Base-by-base conservation (phyloP, 805 yeast genomes). In the Cyberlindnera petersonii region DNA sequence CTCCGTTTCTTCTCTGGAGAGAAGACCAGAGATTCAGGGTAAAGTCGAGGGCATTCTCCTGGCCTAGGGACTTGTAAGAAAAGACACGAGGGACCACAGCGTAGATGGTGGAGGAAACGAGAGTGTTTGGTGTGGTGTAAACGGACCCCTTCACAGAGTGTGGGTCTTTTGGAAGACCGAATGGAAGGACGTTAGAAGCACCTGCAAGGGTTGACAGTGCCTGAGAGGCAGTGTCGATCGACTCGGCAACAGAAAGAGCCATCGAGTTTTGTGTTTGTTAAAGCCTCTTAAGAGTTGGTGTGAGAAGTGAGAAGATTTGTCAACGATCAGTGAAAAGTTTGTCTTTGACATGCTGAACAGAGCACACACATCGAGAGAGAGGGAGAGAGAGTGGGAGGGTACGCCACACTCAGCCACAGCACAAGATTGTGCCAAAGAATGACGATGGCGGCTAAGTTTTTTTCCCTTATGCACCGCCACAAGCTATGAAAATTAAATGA, bases 41-140 rank as follows among this genome's bases (percentile, higher is more conserved):
- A n/a, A 68, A 59, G 58, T 82, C 86, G 35, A 86, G 64, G 33
- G 75, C 67, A 49, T 77, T 72, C 5, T 75, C 70, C 39, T 77
- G 75, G n/a, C 78, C 80, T 29, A 77, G 66, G 11, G 87, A 71
- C 48, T 80, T 79, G 62, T 82, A 89, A 43, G 81, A 72, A 65
- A 86, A 86, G 46, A 84, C 69, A 46, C 73, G 70, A 43, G 70
- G 60, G 29, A 70, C 68, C 40, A 70, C 56, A 55, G 44, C 56
- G 53, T 77, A 79, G 22, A 80, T 56, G 6, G 82, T 68, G 40
- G 81, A 75, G 39, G 69, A 62, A 44, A 80, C 66, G 24, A 79
- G 63, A 34, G 77, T 71, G 34, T 67, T 64, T 11, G 85, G 77
- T 18, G 79, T 71, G 27, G 50, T 35, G 40, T 46, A 46, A 16